Conservation (phyloP, 768 basidiomycete species). For the Lentinula aciculospora region DNA sequence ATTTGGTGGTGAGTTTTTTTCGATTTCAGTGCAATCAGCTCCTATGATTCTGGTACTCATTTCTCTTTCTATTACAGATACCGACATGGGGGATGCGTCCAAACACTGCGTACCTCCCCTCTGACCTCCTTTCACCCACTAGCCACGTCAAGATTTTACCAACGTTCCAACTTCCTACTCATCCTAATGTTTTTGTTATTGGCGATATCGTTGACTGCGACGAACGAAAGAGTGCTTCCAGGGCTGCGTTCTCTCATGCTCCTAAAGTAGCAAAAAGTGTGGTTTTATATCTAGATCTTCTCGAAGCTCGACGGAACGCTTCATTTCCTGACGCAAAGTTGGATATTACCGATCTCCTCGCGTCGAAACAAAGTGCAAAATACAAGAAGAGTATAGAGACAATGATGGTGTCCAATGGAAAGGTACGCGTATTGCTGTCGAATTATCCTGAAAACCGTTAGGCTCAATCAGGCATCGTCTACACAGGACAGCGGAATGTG, state of each 20-base stretch:
- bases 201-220: constrained; percentile 61
- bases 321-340: too few species aligned
- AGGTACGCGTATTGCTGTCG: constrained; percentile 28
- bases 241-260: constrained; percentile 37
- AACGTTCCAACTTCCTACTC: constrained; percentile 47
- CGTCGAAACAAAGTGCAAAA: constrained; percentile 17
- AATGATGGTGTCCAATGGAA: constrained; percentile 53
- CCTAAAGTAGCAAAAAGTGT: constrained; percentile 45
- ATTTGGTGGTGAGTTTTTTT: constrained; percentile 42
- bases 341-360: constrained; percentile 20
- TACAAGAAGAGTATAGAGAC: constrained; percentile 48
- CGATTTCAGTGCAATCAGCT: background rate
- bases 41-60: background rate
- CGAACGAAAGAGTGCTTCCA: constrained; percentile 55
- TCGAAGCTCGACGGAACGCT: constrained; percentile 17
- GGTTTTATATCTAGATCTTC: constrained; percentile 33
- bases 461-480: constrained; percentile 4
- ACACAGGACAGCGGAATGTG: constrained; percentile 35
- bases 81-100: constrained; percentile 15
- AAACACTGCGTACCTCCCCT: constrained; percentile 30
- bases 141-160: constrained; percentile 46
- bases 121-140: constrained; percentile 25
- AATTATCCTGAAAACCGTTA: background rate
- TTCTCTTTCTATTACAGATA: background rate
- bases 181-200: constrained; percentile 54